These are phyloP conservation scores for Nothomitra cinnamomea DNA, from an alignment of 2,329 filamentous ascomycete species.

Conservation along the genomic window DNA sequence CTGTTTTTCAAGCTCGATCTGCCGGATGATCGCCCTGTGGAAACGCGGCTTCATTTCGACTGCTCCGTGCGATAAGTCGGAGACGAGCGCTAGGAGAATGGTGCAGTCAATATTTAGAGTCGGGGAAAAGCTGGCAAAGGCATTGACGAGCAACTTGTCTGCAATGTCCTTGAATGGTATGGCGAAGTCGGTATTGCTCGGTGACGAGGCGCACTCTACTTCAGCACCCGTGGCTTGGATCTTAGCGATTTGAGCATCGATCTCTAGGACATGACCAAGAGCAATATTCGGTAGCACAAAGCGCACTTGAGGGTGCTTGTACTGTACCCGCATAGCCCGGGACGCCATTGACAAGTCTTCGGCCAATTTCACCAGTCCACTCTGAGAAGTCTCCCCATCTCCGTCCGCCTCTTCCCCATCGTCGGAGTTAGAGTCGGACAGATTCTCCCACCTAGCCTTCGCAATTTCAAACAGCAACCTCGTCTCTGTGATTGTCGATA, in stretches of 20 bases:
- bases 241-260: slow-evolving; percentile 38
- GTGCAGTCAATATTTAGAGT: slow-evolving; percentile 48
- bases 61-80: slow-evolving; percentile 49
- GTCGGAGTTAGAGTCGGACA: slow-evolving; percentile 28
- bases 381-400: slow-evolving; percentile 25
- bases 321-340: slow-evolving; percentile 36
- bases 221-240: slow-evolving; percentile 33
- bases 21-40: slow-evolving; percentile 42
- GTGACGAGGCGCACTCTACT: slow-evolving; percentile 20
- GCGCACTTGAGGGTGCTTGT: slow-evolving; percentile 39
- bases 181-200: not conserved
- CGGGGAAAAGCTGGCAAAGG: slow-evolving; percentile 22
- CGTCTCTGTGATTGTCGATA: slow-evolving; percentile 46
- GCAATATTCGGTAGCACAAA: slow-evolving; percentile 44
- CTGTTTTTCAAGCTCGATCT: slow-evolving; percentile 46
- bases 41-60: slow-evolving; percentile 32
- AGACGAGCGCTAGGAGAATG: slow-evolving; percentile 53
- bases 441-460: slow-evolving; percentile 41
- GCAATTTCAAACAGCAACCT: slow-evolving; percentile 51
- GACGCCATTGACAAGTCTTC: slow-evolving; percentile 41
- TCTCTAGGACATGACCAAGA: slow-evolving; percentile 31
- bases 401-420: slow-evolving; percentile 26
- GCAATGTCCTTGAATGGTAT: slow-evolving; percentile 5
- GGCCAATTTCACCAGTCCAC: slow-evolving; percentile 33
- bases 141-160: slow-evolving; percentile 21